A percentile compares a stretch with the other conserved stretches of the same genome.
Conservation (phyloP, 495 filamentous ascomycete species). For the Melanomma pulvis-pyrius region DNA sequence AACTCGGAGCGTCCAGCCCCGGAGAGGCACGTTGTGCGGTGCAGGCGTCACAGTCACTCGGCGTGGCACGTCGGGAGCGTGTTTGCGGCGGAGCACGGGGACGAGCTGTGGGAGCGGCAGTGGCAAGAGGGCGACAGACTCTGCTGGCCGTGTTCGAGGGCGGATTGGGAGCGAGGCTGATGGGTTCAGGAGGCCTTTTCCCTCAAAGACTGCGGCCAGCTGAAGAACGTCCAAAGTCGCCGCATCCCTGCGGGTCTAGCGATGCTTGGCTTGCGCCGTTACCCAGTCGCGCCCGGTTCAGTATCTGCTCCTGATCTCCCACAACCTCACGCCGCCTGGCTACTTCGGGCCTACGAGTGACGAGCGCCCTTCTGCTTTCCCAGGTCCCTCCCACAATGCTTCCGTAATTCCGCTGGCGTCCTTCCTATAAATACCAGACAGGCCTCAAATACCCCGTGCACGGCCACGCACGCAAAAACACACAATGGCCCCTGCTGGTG, state of each 20-base stretch:
- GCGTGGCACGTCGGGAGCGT: constrained; percentile 21
- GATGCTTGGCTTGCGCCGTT: not conserved
- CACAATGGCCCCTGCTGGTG: not conserved
- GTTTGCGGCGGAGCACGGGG: not conserved
- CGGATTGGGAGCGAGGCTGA: not conserved
- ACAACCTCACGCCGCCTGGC: not conserved
- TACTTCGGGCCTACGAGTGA: not conserved
- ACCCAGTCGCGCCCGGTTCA: constrained; percentile 1
- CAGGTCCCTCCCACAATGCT: not conserved
- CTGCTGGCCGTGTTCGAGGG: not conserved
- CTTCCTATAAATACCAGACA: not conserved
- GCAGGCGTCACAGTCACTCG: not conserved
- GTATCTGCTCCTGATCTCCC: not conserved
- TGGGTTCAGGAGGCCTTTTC: constrained; percentile 23
- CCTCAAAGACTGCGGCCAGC: constrained; percentile 5
- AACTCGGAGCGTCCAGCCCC: constrained; percentile 16
- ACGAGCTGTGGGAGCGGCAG: not conserved
- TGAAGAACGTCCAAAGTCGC: constrained; percentile 12
- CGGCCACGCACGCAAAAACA: not conserved
- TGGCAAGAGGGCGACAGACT: not conserved
- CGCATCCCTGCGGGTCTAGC: constrained; percentile 10
- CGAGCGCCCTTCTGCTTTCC: not conserved
- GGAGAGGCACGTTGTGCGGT: not conserved
- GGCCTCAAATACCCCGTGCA: not conserved
- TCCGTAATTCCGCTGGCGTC: constrained; percentile 2